Conservation (phyloP, 2,329 filamentous ascomycete genomes). For the Dendryphion nanum region DNA sequence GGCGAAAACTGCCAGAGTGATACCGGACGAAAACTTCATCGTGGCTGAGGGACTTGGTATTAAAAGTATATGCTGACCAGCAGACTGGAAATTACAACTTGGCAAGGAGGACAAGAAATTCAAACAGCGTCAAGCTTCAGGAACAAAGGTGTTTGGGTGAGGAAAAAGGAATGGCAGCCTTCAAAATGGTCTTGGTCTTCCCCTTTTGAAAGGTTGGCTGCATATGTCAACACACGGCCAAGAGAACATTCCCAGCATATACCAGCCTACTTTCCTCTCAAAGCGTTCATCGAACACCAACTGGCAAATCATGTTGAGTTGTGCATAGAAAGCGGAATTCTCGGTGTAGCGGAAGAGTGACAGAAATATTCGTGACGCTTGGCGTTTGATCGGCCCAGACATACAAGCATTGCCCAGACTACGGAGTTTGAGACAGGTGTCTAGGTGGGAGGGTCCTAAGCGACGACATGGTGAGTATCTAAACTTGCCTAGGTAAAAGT, state of each 20-base stretch:
- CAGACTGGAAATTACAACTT: constrained; percentile 6
- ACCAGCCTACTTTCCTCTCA: constrained; percentile 7
- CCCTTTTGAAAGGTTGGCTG: not conserved
- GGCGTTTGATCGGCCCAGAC: constrained; percentile 19
- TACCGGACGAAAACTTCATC: constrained; percentile 23
- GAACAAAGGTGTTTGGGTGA: no score
- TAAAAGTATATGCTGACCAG: constrained; percentile 13
- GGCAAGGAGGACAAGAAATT: not conserved
- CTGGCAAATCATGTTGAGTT: constrained; percentile 8
- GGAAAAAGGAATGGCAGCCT: constrained; percentile 1
- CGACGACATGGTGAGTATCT: no score
- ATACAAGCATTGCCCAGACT: no score
- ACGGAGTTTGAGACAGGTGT: no score
- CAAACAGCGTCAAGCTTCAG: constrained; percentile 13
- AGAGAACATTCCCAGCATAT: constrained; percentile 4
- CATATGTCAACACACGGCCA: not conserved
- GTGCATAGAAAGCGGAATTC: constrained; percentile 6
- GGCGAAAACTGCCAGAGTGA: constrained; percentile 19
- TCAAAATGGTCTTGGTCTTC: not conserved
- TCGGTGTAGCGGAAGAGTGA: constrained; percentile 16
- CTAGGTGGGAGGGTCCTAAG: no score
- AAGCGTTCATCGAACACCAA: constrained; percentile 7
- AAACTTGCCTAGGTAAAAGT: no score
- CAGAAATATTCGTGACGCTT: constrained; percentile 11
- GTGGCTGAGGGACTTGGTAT: constrained; percentile 7